Base-by-base conservation (phyloP, 2,329 filamentous ascomycete genomes). In the Monosporascus sp. region DNA sequence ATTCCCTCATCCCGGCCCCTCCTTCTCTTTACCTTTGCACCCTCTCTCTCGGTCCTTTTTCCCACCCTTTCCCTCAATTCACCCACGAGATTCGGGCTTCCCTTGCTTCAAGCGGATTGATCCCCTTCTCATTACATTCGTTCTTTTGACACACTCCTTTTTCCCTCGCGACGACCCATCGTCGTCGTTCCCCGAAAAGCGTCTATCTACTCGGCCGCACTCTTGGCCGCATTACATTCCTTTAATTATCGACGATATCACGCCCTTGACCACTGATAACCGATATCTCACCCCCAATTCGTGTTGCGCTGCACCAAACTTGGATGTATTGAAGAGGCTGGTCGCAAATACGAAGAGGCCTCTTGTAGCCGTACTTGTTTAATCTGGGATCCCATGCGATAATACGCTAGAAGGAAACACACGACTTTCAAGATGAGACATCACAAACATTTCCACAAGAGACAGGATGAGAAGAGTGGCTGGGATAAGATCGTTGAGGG, bases 371-470 rank as follows among this genome's bases (percentile, higher is more conserved):
- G 3, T 34, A 14, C 3, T 31, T 11, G 27, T 34, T 5, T 11
- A 34, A 34, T 11, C 9, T 3, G 18, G 38, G 17, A 39, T 39
- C 18, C 18, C 6, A 39, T 39, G 42, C 20, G 42, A 27, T 25
- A 24, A 48, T 52, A 55, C 34, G 17, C 14, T 9, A 42, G 39
- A 42, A 14, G 9, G 31, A 34, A 66, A 65, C 61, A 65, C 61
- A 55, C 57, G 45, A 50, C 47, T 41, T 57, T 57, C 31, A 52
- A 46, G 47, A 52, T 52, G 51, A 31, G 31, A 18, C 57, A 55
- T 34, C 62, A 67, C 52, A 58, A 62, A 27, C 62, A 60, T 55
- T 59, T 62, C 51, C 63, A 65, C 49, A 45, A 49, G 53, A 61
- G 60, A 57, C 61, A 60, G 47, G 56, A 49, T 36, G 49, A 54